Conservation (phyloP, 164 flowering plant species). For the Piper longum region DNA sequence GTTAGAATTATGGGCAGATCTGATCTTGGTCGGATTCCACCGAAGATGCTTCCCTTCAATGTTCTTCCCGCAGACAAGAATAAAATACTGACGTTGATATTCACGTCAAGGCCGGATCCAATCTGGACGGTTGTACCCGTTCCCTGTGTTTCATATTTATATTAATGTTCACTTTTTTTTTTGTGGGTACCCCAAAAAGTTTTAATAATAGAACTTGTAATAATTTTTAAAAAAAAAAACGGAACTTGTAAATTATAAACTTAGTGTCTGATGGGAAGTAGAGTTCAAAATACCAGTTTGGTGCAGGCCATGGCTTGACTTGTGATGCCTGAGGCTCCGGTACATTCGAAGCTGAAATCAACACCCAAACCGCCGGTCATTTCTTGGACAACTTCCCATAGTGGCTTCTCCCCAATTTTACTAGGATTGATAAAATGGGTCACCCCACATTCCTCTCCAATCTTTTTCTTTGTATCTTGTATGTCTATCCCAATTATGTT, state of each 20-base stretch:
- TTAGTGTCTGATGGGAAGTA: too few relatives aligned
- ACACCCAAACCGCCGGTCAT: slow-evolving; percentile 39
- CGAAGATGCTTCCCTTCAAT: slow-evolving; percentile 29
- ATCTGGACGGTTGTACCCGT: neutral
- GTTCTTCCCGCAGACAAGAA: slow-evolving; percentile 20
- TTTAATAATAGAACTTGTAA: neutral
- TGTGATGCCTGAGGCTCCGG: slow-evolving; percentile 18
- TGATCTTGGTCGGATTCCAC: slow-evolving; percentile 29
- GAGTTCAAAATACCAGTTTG: slow-evolving; percentile 16
- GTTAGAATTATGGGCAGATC: slow-evolving; percentile 25
- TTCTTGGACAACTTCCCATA: slow-evolving; percentile 23
- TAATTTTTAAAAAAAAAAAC: neutral
- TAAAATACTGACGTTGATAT: slow-evolving; percentile 5
- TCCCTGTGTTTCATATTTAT: neutral
- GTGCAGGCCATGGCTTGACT: slow-evolving; percentile 29
- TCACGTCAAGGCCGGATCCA: neutral
- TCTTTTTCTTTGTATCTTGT: slow-evolving; percentile 17
- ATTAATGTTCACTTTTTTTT: neutral
- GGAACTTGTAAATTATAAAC: too few relatives aligned
- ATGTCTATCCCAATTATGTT: slow-evolving; percentile 36
- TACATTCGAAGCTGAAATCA: slow-evolving; percentile 42
- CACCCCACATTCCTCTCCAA: slow-evolving; percentile 29
- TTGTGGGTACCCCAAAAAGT: neutral
- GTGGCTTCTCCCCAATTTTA: slow-evolving; percentile 8
- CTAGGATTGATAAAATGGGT: slow-evolving; percentile 38